Percentiles rank a stretch among this genome's conserved stretches.
Conservation (phyloP, 1,139 yeast genomes). For the Entelexis sorbosivorans region DNA sequence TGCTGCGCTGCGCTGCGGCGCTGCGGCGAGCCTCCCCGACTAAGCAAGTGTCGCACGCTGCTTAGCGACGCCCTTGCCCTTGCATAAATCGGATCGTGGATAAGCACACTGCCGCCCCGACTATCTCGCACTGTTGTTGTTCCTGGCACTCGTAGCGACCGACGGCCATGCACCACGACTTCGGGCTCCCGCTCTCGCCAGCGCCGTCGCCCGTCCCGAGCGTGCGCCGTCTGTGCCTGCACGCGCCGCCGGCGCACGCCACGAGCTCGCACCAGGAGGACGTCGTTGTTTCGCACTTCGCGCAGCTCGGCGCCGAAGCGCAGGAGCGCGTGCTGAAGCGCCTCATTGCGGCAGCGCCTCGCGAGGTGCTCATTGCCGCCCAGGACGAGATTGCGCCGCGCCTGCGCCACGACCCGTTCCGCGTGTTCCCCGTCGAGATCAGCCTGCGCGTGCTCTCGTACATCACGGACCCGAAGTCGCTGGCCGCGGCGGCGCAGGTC, state of each 20-base stretch:
- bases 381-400: constrained; percentile 65
- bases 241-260: neutral
- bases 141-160: neutral
- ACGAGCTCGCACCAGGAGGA: constrained; percentile 2
- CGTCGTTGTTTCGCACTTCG: constrained; percentile 15
- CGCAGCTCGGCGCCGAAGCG: constrained; percentile 21
- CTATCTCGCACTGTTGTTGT: neutral
- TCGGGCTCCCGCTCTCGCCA: constrained; percentile 26
- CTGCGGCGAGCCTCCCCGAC: too few relatives aligned
- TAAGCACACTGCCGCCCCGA: neutral
- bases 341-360: constrained; percentile 28
- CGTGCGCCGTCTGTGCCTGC: constrained; percentile 11
- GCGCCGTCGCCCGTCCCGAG: constrained; percentile 28
- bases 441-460: constrained; percentile 74
- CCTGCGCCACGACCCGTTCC: constrained; percentile 76
- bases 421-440: constrained; percentile 70
- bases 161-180: neutral
- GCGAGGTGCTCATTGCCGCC: constrained; percentile 54
- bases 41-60: too few relatives aligned
- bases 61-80: neutral
- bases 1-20: too few relatives aligned
- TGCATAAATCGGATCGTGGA: constrained; percentile 1
- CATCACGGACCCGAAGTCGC: constrained; percentile 45
- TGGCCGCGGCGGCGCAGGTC: constrained; percentile 38
- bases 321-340: constrained; percentile 25